Conservation (phyloP, 2,329 filamentous ascomycete species). For the Phialophora chinensis region DNA sequence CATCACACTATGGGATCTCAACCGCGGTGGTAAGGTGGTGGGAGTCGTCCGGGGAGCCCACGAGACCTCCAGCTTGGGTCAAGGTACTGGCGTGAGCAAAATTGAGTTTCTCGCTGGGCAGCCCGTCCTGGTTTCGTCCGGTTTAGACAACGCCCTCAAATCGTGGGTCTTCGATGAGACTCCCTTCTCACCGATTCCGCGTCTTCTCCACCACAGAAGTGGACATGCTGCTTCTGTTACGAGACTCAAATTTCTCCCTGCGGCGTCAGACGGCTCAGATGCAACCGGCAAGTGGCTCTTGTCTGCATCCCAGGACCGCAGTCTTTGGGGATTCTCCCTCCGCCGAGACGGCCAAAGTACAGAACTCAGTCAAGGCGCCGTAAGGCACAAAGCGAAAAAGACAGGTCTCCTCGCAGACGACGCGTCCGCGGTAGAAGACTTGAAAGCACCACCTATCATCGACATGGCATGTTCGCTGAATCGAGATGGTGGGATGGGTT, state of each 20-base stretch:
- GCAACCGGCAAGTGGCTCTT: constrained; percentile 91
- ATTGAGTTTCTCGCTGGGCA: constrained; percentile 89
- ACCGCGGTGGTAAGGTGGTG: constrained; percentile 82
- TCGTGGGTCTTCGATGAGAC: constrained; percentile 96
- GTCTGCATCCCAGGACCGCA: constrained; percentile 86
- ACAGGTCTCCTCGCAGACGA: constrained; percentile 37
- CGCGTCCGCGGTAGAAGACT: constrained; percentile 46
- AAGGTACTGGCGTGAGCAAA: constrained; percentile 77
- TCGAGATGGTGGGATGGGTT: constrained; percentile 90
- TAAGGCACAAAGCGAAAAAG: constrained; percentile 89
- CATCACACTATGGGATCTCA: constrained; percentile 95
- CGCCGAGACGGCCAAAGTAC: constrained; percentile 91
- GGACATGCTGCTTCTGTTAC: constrained; percentile 89
- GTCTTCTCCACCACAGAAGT: constrained; percentile 82
- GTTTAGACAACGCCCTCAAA: constrained; percentile 89
- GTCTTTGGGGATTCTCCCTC: constrained; percentile 95
- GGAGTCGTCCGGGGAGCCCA: constrained; percentile 88
- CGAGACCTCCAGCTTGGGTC: constrained; percentile 62
- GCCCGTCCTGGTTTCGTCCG: constrained; percentile 86
- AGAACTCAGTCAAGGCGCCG: constrained; percentile 88
- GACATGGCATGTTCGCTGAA: constrained; percentile 91
- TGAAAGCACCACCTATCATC: constrained; percentile 91
- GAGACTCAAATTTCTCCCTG: constrained; percentile 81
- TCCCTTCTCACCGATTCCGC: constrained; percentile 84
- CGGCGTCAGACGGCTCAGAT: constrained; percentile 87